A percentile compares a stretch with the other conserved stretches of the same genome.
Conservation (phyloP, 1,284 basidiomycete genomes). For the Sphagnurus paluster region DNA sequence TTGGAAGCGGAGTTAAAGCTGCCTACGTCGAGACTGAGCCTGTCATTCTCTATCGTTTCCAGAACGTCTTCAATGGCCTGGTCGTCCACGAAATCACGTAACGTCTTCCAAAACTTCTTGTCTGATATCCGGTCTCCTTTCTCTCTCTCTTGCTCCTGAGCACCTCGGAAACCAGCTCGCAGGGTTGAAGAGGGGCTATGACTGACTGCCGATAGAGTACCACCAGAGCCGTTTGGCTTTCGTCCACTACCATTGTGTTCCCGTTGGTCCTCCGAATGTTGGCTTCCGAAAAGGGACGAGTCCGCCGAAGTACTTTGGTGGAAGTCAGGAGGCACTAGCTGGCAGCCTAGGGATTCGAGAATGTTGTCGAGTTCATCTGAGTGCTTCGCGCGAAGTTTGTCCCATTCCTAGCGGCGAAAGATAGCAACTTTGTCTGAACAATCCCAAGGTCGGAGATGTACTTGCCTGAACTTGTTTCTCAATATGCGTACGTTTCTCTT, state of each 20-base stretch:
- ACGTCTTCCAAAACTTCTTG: constrained; percentile 69
- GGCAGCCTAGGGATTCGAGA: constrained; percentile 67
- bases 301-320: constrained; percentile 58
- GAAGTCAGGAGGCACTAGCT: constrained; percentile 74
- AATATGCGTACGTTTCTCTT: constrained; percentile 62
- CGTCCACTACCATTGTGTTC: constrained; percentile 20
- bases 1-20: neutral
- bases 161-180: constrained; percentile 28
- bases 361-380: constrained; percentile 63
- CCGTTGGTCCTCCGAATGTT: constrained; percentile 53
- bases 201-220: constrained; percentile 18
- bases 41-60: constrained; percentile 69
- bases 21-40: constrained; percentile 65
- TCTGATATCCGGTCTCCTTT: constrained; percentile 43
- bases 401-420: constrained; percentile 61
- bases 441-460: constrained; percentile 4
- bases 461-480: constrained; percentile 62
- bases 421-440: neutral
- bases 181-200: constrained; percentile 52
- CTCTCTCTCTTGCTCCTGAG: constrained; percentile 20
- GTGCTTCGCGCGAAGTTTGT: constrained; percentile 55
- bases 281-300: constrained; percentile 75
- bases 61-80: constrained; percentile 71
- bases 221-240: constrained; percentile 16
- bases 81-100: constrained; percentile 82